phyloP scores from a whole-genome alignment of 2,329 filamentous ascomycete species.

The Fusarium buxicola region DNA sequence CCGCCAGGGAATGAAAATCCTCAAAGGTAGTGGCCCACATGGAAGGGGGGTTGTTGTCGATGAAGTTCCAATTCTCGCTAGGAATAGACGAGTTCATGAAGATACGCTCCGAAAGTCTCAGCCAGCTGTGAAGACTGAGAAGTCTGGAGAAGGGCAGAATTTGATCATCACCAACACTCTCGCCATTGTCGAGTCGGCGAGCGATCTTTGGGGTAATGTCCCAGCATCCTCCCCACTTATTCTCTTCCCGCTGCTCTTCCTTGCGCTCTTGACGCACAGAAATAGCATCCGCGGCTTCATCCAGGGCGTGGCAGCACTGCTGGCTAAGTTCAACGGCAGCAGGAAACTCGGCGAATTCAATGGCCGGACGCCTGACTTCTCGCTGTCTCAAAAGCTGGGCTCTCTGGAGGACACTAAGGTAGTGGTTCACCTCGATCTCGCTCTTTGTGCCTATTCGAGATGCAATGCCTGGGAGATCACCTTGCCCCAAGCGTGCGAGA shows the following conservation, averaged over 20 bases:
- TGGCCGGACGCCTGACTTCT: conserved; percentile 46
- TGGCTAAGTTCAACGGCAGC: conserved; percentile 78
- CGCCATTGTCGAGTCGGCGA: conserved; percentile 43
- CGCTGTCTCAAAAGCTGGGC: conserved; percentile 56
- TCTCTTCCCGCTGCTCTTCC: conserved; percentile 70
- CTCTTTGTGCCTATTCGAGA: conserved; percentile 76
- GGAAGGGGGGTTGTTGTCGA: conserved; percentile 72
- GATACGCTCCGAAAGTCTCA: conserved; percentile 71
- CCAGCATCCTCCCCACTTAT: conserved; percentile 74
- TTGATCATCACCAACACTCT: conserved; percentile 27
- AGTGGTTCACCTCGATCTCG: conserved; percentile 77
- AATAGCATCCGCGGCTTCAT: conserved; percentile 75
- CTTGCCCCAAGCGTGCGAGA: conserved; percentile 71
- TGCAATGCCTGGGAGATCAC: conserved; percentile 72
- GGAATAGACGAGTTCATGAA: conserved; percentile 79
- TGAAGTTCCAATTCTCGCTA: conserved; percentile 74
- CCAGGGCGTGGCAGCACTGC: conserved; percentile 73
- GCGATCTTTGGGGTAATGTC: conserved; percentile 64
- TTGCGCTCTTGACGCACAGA: conserved; percentile 71
- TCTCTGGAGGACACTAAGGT: conserved; percentile 71
- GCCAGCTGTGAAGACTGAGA: conserved; percentile 70
- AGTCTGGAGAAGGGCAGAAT: conserved; percentile 64
- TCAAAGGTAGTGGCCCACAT: conserved; percentile 80
- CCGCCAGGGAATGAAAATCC: conserved; percentile 76
- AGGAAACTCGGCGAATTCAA: conserved; percentile 69